Evolutionary conservation across 1,284 basidiomycete species (phyloP), one percentile per base, ranked within the genome.

Genomic region (Quambalaria eucalypti): DNA sequence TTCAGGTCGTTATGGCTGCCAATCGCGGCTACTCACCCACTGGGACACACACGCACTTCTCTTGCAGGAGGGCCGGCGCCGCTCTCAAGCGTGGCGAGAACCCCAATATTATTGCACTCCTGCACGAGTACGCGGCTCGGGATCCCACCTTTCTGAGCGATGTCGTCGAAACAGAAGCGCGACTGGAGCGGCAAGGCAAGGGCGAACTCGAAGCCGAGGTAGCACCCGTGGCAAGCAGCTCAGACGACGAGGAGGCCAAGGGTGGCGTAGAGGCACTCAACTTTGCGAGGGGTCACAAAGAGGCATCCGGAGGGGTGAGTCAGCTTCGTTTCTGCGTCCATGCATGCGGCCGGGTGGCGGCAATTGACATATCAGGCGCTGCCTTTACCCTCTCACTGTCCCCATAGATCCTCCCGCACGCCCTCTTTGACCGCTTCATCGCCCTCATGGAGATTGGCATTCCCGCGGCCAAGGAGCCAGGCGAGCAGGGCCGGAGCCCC

Each of bases 371-470:
- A 21, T 23, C 29, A 16, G 7, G 3, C 21, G 19, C 19, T 50
- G 21, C 19, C 19, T n/a, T 28, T 19, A 51, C 3, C 50, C 28
- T 14, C 6, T 14, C 4, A 51, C 9, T 10, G 6, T 8, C 26
- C 16, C 4, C 8, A 10, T 28, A 54, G 49, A 69, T 67, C 40
- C 58, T 69, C n/a, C 62, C 67, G 12, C 60, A 36, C 26, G 52
- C 52, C 19, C 60, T 63, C 31, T 69, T 56, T 29, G 56, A 60
- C 1, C 59, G 55, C 38, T 67, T 63, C 33, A 39, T 48, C 10
- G 46, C 58, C 14, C 40, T 69, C n/a, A 69, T 69, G 65, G 50
- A 67, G 55, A 65, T 67, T 28, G 67, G 67, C n/a, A 60, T 67
- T 2, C 25, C 42, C 3, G 19, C 42, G 12, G 42, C 16, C 5